Base-by-base conservation (phyloP, 768 basidiomycete genomes). In the Crepidotus variabilis region DNA sequence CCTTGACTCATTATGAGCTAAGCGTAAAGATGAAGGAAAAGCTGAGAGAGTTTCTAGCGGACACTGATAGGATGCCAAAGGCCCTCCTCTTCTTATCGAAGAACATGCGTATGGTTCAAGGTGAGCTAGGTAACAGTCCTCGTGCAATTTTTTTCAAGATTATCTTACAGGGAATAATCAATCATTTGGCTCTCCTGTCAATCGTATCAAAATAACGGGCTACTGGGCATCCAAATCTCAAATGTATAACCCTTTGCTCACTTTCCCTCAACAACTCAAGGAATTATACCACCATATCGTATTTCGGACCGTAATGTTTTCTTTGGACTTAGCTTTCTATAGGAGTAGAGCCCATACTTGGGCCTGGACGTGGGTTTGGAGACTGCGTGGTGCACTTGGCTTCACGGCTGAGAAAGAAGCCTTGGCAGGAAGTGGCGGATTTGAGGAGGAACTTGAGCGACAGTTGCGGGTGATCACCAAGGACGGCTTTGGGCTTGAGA, bases 161-260 rank as follows among this genome's bases (percentile, higher is more conserved):
- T 32, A 8, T 46, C 13, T 20, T 39, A 16, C 47, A 86, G 80
- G 87, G 16, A 92, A 92, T 69, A 93, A 93, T 63, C 90, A 94
- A 69, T 74, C 80, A 1, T 82, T 95, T 35, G 89, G 90, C 13
- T 90, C 90, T 2, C 93, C 93, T 0, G 89, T 93, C 0, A 94
- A 95, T 65, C 83, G 93, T 18, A 87, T 97, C 72, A 94, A 92
- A 69, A 89, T 95, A 53, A 92, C 89, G 0, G 93, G 90, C 0
- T 83, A 81, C 67, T 92, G 85, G 82, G 94, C 92, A 23, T 86
- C 90, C 3, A 77, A 79, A 21, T 87, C 88, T 3, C 76, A 89
- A 5, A 71, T 77, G 9, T 71, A 73, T n/a, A 71, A 75, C 24
- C 61, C 74, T 14, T 62, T 77, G 57, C 75, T 84, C 32, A 60